Percentiles rank a stretch among this genome's conserved stretches.
phyloP scores from a whole-genome alignment of 2,329 filamentous ascomycete genomes.

The Botrytis paeoniae region DNA sequence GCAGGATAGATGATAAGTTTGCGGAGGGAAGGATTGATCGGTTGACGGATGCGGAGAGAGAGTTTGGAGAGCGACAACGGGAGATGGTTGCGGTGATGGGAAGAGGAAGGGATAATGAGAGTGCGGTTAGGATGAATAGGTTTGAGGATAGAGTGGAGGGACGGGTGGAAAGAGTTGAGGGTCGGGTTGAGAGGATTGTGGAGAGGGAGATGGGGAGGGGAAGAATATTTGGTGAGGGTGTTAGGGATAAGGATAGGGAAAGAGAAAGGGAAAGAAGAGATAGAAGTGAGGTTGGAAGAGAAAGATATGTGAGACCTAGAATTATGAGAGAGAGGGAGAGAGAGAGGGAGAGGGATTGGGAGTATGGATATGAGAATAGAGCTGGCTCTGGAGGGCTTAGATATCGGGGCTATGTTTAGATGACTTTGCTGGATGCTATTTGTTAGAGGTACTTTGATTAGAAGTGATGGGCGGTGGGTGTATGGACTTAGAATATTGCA shows the following conservation, averaged over 20 bases:
- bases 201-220: neutral
- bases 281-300: neutral
- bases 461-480: neutral
- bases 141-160: conserved; percentile 3
- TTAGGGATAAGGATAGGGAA: neutral
- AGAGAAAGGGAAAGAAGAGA: neutral
- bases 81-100: neutral
- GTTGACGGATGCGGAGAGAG: neutral
- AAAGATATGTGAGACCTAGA: neutral
- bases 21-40: neutral
- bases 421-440: neutral
- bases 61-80: neutral
- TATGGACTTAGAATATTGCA: neutral
- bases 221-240: neutral
- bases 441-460: neutral
- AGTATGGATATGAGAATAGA: conserved; percentile 9
- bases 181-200: neutral
- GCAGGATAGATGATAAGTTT: neutral
- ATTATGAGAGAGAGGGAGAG: neutral
- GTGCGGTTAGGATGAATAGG: neutral
- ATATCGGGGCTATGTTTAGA: neutral
- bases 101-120: neutral
- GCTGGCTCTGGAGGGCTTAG: neutral
- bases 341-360: neutral
- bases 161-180: neutral